Evolutionary conservation across 2,329 filamentous ascomycete species (phyloP).

Genomic region (Dryadomyces quercivorus): DNA sequence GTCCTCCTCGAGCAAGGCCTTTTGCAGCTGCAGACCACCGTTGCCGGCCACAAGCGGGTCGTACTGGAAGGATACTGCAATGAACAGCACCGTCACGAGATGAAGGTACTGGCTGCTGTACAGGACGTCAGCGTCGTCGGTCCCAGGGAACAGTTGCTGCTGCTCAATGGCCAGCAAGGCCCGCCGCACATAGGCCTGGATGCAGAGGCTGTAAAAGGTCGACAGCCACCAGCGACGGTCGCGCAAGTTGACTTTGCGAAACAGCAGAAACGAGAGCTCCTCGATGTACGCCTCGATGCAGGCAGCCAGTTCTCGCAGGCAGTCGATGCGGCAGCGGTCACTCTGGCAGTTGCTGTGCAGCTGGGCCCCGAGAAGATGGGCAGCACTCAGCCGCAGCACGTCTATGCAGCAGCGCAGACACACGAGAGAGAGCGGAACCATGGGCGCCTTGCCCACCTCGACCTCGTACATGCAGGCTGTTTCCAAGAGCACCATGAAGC

Average conservation of each 20-base stretch:
- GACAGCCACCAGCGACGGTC: constrained; percentile 21
- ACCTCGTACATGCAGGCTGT: constrained; percentile 18
- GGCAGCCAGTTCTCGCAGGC: constrained; percentile 15
- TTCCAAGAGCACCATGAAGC: constrained; percentile 17
- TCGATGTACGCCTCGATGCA: constrained; percentile 17
- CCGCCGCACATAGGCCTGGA: constrained; percentile 20
- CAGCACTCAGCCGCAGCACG: constrained; percentile 15
- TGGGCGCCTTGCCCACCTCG: constrained; percentile 17
- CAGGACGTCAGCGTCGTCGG: constrained; percentile 16
- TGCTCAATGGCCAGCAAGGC: constrained; percentile 18
- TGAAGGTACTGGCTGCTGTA: constrained; percentile 18
- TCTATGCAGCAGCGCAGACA: constrained; percentile 19
- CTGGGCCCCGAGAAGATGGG: constrained; percentile 12
- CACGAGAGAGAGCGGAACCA: constrained; percentile 17
- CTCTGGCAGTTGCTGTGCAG: constrained; percentile 15
- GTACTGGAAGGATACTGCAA: constrained; percentile 20
- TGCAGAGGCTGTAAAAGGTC: constrained; percentile 20
- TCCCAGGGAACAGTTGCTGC: constrained; percentile 14
- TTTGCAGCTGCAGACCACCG: constrained; percentile 13
- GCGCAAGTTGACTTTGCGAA: constrained; percentile 20
- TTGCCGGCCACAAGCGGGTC: constrained; percentile 17
- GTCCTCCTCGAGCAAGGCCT: constrained; percentile 17
- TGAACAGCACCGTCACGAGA: constrained; percentile 18
- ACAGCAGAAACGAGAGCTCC: constrained; percentile 19
- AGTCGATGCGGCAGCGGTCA: constrained; percentile 17